These are phyloP conservation scores for Candida sojae DNA, from an alignment of 1,139 yeast species.

Conservation along the genomic window DNA sequence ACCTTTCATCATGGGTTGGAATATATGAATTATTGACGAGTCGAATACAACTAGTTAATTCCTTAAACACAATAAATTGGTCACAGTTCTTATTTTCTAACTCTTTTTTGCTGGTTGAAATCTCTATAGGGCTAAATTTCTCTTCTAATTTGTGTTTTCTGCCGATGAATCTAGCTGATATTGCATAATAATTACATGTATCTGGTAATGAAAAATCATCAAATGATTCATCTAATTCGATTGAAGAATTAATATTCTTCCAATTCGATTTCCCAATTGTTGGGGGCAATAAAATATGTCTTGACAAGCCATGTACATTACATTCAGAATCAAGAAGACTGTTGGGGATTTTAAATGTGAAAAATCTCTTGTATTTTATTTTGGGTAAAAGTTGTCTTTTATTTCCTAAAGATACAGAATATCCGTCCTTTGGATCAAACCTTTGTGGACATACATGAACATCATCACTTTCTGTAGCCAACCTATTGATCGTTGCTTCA, in stretches of 20 bases:
- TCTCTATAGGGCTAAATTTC: conserved; percentile 15
- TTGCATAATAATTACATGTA: conserved; percentile 36
- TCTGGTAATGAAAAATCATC: conserved; percentile 28
- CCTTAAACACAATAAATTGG: conserved; percentile 43
- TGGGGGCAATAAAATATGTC: conserved; percentile 42
- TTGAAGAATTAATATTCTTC: conserved; percentile 10
- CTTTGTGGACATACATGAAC: conserved; percentile 18
- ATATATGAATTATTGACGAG: conserved; percentile 26
- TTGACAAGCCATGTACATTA: conserved; percentile 30
- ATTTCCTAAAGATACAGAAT: conserved; percentile 25
- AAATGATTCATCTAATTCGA: conserved; percentile 7
- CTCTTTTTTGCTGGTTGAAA: conserved; percentile 18
- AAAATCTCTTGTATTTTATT: conserved; percentile 37
- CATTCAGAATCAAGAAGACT: conserved; percentile 42
- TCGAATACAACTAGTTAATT: conserved; percentile 26
- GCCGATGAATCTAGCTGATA: conserved; percentile 44
- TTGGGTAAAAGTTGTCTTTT: conserved; percentile 29
- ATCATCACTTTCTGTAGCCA: conserved; percentile 25
- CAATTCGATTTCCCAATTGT: conserved; percentile 31
- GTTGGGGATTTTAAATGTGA: conserved; percentile 44
- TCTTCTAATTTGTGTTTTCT: conserved; percentile 23
- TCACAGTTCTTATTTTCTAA: conserved; percentile 41
- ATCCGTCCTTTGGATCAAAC: conserved; percentile 30
- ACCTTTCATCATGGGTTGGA: conserved; percentile 15
- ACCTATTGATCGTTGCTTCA: conserved; percentile 31